Percentiles rank a stretch among this genome's conserved stretches.
These are phyloP conservation scores for Gracilaria gracilis DNA, from an alignment of 23 red algal genomes.

Conservation along the genomic window DNA sequence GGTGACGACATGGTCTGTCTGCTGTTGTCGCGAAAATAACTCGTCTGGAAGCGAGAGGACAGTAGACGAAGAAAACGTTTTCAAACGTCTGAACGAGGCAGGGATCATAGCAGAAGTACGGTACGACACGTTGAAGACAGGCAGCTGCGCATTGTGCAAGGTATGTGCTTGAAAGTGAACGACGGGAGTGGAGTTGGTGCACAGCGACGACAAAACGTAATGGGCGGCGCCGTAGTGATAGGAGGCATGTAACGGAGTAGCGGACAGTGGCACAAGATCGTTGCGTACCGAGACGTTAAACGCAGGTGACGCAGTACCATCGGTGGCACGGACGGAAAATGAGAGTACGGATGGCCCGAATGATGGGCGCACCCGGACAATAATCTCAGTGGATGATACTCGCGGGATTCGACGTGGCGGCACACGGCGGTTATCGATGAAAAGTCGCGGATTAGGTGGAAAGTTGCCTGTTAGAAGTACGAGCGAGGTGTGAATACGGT, in stretches of 20 bases:
- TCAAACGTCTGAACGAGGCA: background rate
- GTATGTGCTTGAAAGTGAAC: conserved; percentile 25
- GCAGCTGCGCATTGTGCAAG: background rate
- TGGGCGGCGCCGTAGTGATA: background rate
- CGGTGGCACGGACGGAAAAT: background rate
- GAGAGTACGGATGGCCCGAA: background rate
- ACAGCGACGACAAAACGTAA: conserved; percentile 11
- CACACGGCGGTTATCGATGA: background rate
- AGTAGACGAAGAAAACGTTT: background rate
- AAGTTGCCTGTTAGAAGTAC: conserved; percentile 23
- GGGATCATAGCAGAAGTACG: background rate
- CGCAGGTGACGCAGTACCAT: background rate
- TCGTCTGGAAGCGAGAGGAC: background rate
- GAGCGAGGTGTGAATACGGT: background rate
- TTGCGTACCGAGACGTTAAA: background rate
- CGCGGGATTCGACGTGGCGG: background rate
- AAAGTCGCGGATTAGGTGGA: conserved; percentile 11
- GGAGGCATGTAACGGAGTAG: background rate
- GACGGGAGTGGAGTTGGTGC: conserved; percentile 7
- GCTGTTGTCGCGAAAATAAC: background rate
- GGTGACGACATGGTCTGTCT: background rate
- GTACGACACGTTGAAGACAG: conserved; percentile 20
- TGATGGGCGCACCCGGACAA: conserved; percentile 2
- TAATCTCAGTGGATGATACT: conserved; percentile 13
- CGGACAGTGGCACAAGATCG: background rate